A percentile compares a stretch with the other conserved stretches of the same genome.
Conservation (phyloP, 768 basidiomycete species). For the Lactifluus piperatus region DNA sequence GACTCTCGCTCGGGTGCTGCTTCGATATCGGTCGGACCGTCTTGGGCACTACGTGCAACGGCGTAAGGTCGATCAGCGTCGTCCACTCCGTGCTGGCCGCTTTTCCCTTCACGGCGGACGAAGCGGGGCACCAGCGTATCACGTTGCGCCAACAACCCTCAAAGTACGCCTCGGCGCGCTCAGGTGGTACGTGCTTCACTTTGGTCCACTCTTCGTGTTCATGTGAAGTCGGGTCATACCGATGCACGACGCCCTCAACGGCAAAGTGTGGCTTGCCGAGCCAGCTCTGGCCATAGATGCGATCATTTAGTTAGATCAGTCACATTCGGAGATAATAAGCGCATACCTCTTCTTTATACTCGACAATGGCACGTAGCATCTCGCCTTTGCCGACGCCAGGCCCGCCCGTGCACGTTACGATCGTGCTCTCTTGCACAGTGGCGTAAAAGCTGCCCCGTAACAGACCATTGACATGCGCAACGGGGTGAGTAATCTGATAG, state of each 20-base stretch:
- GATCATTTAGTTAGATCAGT: neutral
- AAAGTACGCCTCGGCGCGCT: slow-evolving; percentile 67
- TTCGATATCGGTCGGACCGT: slow-evolving; percentile 69
- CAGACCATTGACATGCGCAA: slow-evolving; percentile 86
- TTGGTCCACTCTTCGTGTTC: slow-evolving; percentile 68
- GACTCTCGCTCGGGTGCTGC: slow-evolving; percentile 75
- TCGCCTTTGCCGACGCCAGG: slow-evolving; percentile 35
- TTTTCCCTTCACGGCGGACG: neutral
- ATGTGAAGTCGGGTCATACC: slow-evolving; percentile 55
- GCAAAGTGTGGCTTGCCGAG: slow-evolving; percentile 80
- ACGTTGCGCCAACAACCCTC: slow-evolving; percentile 84
- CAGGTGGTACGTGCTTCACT: slow-evolving; percentile 83
- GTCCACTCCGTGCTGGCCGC: slow-evolving; percentile 39
- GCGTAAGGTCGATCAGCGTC: slow-evolving; percentile 68
- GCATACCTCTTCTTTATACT: slow-evolving; percentile 92
- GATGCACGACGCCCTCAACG: slow-evolving; percentile 84
- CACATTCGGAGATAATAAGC: neutral
- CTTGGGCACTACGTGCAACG: slow-evolving; percentile 71
- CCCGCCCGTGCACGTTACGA: slow-evolving; percentile 73
- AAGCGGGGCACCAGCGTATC: slow-evolving; percentile 67
- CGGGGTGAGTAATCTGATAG: slow-evolving; percentile 86
- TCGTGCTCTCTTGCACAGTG: slow-evolving; percentile 70
- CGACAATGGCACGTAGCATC: slow-evolving; percentile 72
- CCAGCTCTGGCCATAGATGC: slow-evolving; percentile 57
- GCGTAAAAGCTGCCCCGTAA: slow-evolving; percentile 88